These are phyloP conservation scores for Penicillium malachiteum DNA, from an alignment of 495 filamentous ascomycete genomes.

Conservation along the genomic window DNA sequence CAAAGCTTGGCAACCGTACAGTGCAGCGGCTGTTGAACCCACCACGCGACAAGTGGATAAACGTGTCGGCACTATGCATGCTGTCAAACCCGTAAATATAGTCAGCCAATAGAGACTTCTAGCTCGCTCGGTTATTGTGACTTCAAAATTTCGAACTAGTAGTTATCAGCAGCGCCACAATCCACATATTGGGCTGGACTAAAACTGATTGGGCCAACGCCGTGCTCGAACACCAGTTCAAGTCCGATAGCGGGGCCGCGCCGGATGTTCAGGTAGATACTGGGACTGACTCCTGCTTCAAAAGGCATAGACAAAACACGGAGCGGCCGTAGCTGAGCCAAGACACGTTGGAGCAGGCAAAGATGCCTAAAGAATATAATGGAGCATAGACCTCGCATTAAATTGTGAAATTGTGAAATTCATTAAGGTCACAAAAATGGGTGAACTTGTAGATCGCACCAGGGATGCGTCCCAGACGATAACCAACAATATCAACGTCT, in stretches of 20 bases:
- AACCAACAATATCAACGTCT: neutral
- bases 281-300: conserved; percentile 1
- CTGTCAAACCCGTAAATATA: neutral
- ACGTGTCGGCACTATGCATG: neutral
- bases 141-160: neutral
- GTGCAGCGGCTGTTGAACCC: neutral
- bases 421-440: conserved; percentile 3
- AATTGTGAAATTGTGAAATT: neutral
- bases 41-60: neutral
- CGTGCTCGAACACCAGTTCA: conserved; percentile 4
- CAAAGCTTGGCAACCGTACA: neutral
- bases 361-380: neutral
- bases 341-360: neutral
- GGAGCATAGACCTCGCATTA: neutral
- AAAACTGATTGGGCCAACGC: conserved; percentile 1
- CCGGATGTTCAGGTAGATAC: conserved; percentile 1
- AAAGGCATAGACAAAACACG: conserved; percentile 7
- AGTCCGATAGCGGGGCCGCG: neutral
- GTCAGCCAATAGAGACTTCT: neutral
- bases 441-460: conserved; percentile 1
- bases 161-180: conserved; percentile 7
- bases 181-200: conserved; percentile 1
- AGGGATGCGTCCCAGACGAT: conserved; percentile 4
- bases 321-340: conserved; percentile 6
- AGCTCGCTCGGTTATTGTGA: neutral